These are phyloP conservation scores for Phoma sp. DNA, from an alignment of 2,329 filamentous ascomycete species.

Conservation along the genomic window DNA sequence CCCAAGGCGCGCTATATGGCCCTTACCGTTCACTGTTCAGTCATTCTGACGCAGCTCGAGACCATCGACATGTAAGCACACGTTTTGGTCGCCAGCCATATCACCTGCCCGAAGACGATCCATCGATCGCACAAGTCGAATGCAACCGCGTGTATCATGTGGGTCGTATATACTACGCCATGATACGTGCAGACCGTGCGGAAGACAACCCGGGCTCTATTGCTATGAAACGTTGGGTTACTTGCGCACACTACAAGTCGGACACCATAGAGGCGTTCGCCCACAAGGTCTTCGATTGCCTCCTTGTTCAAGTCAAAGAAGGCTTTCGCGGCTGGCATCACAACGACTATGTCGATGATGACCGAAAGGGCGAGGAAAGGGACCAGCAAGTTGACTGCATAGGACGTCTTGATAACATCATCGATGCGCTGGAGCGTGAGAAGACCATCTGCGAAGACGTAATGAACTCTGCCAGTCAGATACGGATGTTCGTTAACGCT, in stretches of 20 bases:
- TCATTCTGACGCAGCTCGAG: conserved; percentile 27
- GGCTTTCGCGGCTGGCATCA: conserved; percentile 45
- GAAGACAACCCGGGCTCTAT: conserved; percentile 40
- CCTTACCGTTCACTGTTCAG: conserved; percentile 30
- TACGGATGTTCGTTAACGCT: conserved; percentile 47
- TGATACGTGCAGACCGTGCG: conserved; percentile 37
- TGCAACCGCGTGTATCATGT: conserved; percentile 27
- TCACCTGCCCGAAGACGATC: conserved; percentile 27
- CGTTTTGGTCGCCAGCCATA: conserved; percentile 37
- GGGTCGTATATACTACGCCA: conserved; percentile 42
- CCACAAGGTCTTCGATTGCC: conserved; percentile 43
- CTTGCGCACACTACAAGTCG: conserved; percentile 35
- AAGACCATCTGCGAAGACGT: conserved; percentile 48
- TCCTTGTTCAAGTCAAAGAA: conserved; percentile 36
- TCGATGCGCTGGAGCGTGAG: conserved; percentile 40
- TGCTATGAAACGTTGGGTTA: conserved; percentile 44
- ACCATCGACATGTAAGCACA: conserved; percentile 32
- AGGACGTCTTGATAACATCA: conserved; percentile 37
- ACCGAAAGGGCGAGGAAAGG: conserved; percentile 43
- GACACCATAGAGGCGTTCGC: conserved; percentile 41
- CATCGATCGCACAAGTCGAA: conserved; percentile 29
- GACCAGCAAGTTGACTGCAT: conserved; percentile 40
- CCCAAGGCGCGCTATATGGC: conserved; percentile 21
- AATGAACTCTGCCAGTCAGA: conserved; percentile 44
- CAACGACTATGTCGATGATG: conserved; percentile 44